A percentile compares a stretch with the other conserved stretches of the same genome.
phyloP scores from a whole-genome alignment of 2,329 filamentous ascomycete genomes.

The Colletotrichum sp. region DNA sequence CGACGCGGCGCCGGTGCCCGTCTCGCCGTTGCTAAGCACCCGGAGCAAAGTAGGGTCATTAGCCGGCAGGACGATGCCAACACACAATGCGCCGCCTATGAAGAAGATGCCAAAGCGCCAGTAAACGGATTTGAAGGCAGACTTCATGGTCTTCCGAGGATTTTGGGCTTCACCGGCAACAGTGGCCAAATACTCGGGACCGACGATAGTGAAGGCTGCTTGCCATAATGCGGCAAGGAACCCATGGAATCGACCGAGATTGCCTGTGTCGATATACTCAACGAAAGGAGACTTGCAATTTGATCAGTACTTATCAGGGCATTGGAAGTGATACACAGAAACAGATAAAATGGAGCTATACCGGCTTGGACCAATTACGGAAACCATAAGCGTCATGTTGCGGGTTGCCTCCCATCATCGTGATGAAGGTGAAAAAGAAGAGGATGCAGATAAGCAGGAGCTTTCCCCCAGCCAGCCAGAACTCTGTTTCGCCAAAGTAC shows the following conservation, averaged over 20 bases:
- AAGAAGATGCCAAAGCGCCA: conserved; percentile 76
- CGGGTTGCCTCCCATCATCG: conserved; percentile 66
- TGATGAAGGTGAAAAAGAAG: conserved; percentile 65
- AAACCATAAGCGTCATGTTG: conserved; percentile 67
- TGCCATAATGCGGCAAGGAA: conserved; percentile 72
- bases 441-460: conserved; percentile 67
- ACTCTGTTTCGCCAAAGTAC: conserved; percentile 75
- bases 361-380: conserved; percentile 62
- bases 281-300: conserved; percentile 29
- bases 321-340: not conserved
- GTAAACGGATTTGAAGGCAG: conserved; percentile 76
- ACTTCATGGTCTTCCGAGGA: conserved; percentile 67
- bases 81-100: conserved; percentile 68
- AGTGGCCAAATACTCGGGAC: conserved; percentile 71
- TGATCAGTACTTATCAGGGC: not conserved
- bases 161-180: conserved; percentile 74
- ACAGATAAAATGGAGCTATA: not conserved
- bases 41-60: conserved; percentile 37
- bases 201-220: conserved; percentile 67
- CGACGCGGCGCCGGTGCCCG: conserved; percentile 57
- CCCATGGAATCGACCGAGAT: conserved; percentile 71
- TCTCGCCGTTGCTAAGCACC: conserved; percentile 22
- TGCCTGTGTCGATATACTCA: conserved; percentile 62
- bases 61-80: conserved; percentile 71
- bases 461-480: conserved; percentile 65